phyloP scores from a whole-genome alignment of 139 green algal species.

The Nannochloris sp. region DNA sequence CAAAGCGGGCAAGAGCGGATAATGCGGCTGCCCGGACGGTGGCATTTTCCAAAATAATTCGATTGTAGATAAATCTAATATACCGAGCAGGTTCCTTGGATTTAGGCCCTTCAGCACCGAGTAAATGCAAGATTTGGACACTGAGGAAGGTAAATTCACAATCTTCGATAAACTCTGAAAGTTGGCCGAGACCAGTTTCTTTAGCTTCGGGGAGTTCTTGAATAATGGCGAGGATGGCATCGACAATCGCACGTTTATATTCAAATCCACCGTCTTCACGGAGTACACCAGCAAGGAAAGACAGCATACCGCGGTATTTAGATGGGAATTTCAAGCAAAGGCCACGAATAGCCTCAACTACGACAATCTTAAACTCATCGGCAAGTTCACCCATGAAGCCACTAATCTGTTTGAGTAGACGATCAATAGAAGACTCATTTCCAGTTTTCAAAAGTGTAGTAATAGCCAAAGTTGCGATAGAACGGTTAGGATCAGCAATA shows the following conservation, averaged over 20 bases:
- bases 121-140: slow-evolving; percentile 90
- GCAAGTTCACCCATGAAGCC: slow-evolving; percentile 97
- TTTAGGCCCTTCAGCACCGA: slow-evolving; percentile 77
- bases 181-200: slow-evolving; percentile 88
- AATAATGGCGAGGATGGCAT: slow-evolving; percentile 90
- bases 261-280: slow-evolving; percentile 93
- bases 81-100: slow-evolving; percentile 68
- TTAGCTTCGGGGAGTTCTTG: slow-evolving; percentile 93
- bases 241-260: slow-evolving; percentile 97
- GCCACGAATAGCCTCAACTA: slow-evolving; percentile 91
- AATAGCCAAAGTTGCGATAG: slow-evolving; percentile 97
- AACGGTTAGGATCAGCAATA: slow-evolving; percentile 89
- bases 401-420: slow-evolving; percentile 96
- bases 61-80: slow-evolving; percentile 99
- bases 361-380: slow-evolving; percentile 99
- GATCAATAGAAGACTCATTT: slow-evolving; percentile 91
- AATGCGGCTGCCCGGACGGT: slow-evolving; percentile 93
- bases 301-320: slow-evolving; percentile 95
- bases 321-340: slow-evolving; percentile 97
- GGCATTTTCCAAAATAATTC: slow-evolving; percentile 98
- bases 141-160: slow-evolving; percentile 98
- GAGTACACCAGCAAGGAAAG: slow-evolving; percentile 85
- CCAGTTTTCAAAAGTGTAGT: slow-evolving; percentile 99
- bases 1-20: slow-evolving; percentile 82
- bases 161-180: slow-evolving; percentile 99